A percentile compares a stretch with the other conserved stretches of the same genome.
phyloP scores from a whole-genome alignment of 2,329 filamentous ascomycete species.

The Fusarium praegraminearum region DNA sequence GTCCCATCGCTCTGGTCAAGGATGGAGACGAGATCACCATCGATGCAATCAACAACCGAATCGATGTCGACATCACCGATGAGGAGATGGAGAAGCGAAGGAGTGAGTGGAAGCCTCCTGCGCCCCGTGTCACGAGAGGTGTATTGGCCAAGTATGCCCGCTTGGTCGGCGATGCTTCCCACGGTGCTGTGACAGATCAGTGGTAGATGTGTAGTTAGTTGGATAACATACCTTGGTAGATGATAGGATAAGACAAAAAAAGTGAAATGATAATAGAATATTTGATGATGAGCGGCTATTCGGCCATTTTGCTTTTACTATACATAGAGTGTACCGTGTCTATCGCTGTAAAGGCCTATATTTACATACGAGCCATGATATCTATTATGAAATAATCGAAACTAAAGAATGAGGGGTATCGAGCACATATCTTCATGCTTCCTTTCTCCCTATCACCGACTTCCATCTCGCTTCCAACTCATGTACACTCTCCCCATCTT shows the following conservation, averaged over 20 bases:
- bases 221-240: not conserved
- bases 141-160: conserved; percentile 90
- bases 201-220: conserved; percentile 39
- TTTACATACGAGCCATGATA: conserved; percentile 32
- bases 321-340: not conserved
- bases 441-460: conserved; percentile 22
- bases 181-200: conserved; percentile 86
- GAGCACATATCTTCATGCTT: conserved; percentile 44
- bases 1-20: conserved; percentile 84
- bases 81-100: conserved; percentile 76
- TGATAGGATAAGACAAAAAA: conserved; percentile 13
- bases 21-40: conserved; percentile 89
- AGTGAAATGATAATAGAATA: conserved; percentile 16
- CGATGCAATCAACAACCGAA: conserved; percentile 82
- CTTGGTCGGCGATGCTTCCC: conserved; percentile 90
- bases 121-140: conserved; percentile 80
- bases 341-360: conserved; percentile 1
- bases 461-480: conserved; percentile 14
- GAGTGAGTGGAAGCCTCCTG: conserved; percentile 76
- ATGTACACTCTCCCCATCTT: conserved; percentile 27
- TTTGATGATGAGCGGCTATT: not conserved
- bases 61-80: conserved; percentile 74
- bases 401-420: conserved; percentile 49
- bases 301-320: no score
- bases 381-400: conserved; percentile 43